Conservation (phyloP, 148 eudicot genomes). For the Camellia japonica region DNA sequence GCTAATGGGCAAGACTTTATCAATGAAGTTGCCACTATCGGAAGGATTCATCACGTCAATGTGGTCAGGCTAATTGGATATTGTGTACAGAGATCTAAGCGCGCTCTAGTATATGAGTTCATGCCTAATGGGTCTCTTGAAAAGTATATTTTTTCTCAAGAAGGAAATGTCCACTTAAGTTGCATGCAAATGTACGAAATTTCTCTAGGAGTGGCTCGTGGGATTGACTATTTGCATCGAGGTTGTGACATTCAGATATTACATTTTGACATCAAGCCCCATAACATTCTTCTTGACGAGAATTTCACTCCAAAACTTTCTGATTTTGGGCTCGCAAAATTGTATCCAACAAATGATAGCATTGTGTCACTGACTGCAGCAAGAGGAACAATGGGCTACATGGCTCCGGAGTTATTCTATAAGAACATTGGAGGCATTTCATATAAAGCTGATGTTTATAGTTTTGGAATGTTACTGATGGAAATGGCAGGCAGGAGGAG, state of each 20-base stretch:
- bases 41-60: conserved; percentile 14
- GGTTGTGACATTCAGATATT: conserved; percentile 8
- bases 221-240: conserved; percentile 11
- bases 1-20: conserved; percentile 6
- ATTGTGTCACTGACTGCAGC: background rate
- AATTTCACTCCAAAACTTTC: conserved; percentile 3
- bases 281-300: conserved; percentile 6
- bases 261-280: conserved; percentile 13
- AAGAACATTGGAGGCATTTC: background rate
- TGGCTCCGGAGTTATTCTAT: background rate
- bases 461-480: conserved; percentile 16
- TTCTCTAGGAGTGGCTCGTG: background rate
- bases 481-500: conserved; percentile 21
- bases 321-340: conserved; percentile 10
- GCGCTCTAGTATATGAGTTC: conserved; percentile 1
- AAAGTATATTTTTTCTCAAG: background rate
- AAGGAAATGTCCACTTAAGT: background rate
- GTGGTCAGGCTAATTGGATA: background rate
- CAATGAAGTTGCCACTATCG: conserved; percentile 1
- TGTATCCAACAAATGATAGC: background rate
- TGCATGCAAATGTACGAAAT: background rate
- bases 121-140: conserved; percentile 16
- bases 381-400: background rate
- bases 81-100: conserved; percentile 5
- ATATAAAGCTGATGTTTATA: background rate